A percentile compares a stretch with the other conserved stretches of the same genome.
Conservation (phyloP, 352 stramenopile genomes). For the Blastocystis sp. region DNA sequence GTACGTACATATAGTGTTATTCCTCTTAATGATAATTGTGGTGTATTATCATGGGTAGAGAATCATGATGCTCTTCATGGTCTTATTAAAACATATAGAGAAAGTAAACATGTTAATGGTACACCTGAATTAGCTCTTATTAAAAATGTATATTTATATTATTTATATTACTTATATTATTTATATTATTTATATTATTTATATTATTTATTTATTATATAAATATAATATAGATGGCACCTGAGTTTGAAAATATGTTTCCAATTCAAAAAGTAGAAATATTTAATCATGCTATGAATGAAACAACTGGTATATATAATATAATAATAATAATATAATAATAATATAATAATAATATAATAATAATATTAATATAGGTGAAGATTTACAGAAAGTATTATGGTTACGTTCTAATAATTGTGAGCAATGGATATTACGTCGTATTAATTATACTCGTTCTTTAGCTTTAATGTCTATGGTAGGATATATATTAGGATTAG, state of each 20-base stretch:
- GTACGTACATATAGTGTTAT: constrained; percentile 86
- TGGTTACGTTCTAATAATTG: constrained; percentile 93
- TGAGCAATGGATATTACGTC: constrained; percentile 86
- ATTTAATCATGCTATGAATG: constrained; percentile 61
- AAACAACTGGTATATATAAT: constrained; percentile 36
- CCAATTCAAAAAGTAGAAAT: constrained; percentile 94
- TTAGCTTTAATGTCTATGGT: constrained; percentile 97
- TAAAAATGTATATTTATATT: not conserved
- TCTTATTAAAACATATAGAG: constrained; percentile 76
- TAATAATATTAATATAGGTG: constrained; percentile 46
- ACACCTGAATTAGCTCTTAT: constrained; percentile 12
- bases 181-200: constrained; percentile 1
- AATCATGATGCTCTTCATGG: constrained; percentile 91
- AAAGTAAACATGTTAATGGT: constrained; percentile 45
- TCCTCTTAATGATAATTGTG: constrained; percentile 86
- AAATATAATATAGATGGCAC: too few species aligned
- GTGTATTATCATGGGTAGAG: constrained; percentile 88
- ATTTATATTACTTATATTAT: constrained; percentile 9
- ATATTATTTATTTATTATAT: constrained; percentile 9
- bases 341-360: not conserved
- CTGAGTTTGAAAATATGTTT: constrained; percentile 80
- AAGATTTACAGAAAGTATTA: constrained; percentile 92
- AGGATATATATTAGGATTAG: constrained; percentile 95
- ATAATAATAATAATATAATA: not conserved
- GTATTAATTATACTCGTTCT: constrained; percentile 84